These are phyloP conservation scores for Selaginella moellendorffii DNA, from an alignment of 75 land plant species.

Conservation along the genomic window DNA sequence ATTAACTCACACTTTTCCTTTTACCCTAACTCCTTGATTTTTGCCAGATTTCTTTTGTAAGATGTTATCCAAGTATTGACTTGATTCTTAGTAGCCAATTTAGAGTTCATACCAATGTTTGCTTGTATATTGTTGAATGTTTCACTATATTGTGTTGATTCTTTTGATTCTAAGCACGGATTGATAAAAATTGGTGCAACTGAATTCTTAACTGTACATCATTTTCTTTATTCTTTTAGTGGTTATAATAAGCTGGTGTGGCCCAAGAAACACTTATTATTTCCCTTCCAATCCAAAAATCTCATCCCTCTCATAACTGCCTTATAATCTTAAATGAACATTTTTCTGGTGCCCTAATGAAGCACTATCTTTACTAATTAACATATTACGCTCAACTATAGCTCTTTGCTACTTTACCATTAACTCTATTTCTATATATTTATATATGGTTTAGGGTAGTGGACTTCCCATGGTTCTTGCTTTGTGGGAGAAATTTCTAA, in stretches of 20 bases:
- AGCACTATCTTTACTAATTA: not conserved
- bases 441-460: not conserved
- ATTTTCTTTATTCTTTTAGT: not conserved
- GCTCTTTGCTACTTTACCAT: no score
- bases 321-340: not conserved
- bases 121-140: not conserved
- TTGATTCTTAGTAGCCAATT: not conserved
- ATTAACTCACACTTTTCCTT: not conserved
- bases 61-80: not conserved
- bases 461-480: no score
- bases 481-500: no score
- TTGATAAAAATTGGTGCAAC: not conserved
- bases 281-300: not conserved
- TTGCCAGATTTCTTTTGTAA: not conserved
- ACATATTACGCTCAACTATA: not conserved
- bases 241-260: not conserved
- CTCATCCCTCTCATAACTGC: not conserved
- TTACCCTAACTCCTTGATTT: not conserved
- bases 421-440: not conserved
- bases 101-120: not conserved
- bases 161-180: not conserved
- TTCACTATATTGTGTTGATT: not conserved
- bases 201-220: not conserved
- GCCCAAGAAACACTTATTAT: not conserved
- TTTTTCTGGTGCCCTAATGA: not conserved